Conservation (phyloP, 108 stramenopile genomes). For the Nannochloropsis gaditana region DNA sequence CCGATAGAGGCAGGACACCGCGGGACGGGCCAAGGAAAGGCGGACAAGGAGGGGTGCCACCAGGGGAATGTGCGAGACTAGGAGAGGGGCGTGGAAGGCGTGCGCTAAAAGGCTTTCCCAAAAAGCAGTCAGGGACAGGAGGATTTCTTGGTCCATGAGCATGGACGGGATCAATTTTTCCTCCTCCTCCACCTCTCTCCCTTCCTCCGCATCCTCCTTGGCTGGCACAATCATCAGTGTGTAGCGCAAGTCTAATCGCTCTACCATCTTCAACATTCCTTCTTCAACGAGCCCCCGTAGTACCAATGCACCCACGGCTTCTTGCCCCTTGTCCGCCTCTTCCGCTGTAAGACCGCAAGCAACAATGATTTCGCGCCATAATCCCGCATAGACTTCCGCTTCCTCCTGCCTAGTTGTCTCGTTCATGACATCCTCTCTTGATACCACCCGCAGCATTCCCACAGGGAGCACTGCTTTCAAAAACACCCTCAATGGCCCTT, state of each 20-base stretch:
- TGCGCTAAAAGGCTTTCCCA: not conserved
- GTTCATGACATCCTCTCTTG: not conserved
- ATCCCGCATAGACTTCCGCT: not conserved
- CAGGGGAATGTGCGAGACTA: not conserved
- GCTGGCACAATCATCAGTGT: not conserved
- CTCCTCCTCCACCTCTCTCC: not conserved
- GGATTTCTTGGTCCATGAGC: not conserved
- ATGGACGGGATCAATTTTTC: not conserved
- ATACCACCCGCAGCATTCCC: not conserved
- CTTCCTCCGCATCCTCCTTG: not conserved
- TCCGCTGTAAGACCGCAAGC: not conserved
- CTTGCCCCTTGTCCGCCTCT: not conserved
- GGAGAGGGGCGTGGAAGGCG: not conserved
- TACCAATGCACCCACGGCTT: not conserved
- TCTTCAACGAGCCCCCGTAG: not conserved
- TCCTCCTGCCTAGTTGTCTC: not conserved
- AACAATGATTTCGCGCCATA: not conserved
- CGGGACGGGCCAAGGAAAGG: not conserved
- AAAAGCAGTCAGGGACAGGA: not conserved
- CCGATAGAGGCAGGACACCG: not conserved
- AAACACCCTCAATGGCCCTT: not conserved
- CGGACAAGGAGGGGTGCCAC: not conserved
- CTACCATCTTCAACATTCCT: not conserved
- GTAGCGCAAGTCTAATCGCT: not conserved
- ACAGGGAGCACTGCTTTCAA: not conserved